These are phyloP conservation scores for Gypsophila paniculata DNA, from an alignment of 179 eudicot species.

Conservation along the genomic window DNA sequence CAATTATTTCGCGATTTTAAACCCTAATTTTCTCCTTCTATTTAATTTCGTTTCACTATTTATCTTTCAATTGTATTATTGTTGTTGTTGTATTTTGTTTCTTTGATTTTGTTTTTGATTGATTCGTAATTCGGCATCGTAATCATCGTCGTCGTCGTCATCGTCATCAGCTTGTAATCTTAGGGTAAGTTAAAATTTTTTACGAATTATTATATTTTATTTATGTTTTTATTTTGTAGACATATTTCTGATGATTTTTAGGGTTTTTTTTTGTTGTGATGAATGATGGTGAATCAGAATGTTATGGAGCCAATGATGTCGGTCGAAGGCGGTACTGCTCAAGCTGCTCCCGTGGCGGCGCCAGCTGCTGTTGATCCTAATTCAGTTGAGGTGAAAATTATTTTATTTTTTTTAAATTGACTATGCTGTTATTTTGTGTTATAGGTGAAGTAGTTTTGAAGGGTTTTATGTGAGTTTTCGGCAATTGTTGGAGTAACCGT, in stretches of 20 bases:
- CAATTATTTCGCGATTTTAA: too few relatives aligned
- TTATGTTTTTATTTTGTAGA: not conserved
- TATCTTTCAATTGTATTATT: too few relatives aligned
- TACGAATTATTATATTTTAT: not conserved
- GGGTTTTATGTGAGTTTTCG: not conserved
- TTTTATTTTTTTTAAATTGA: not conserved
- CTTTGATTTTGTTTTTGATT: too few relatives aligned
- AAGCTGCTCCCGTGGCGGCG: not conserved
- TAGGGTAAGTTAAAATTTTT: too few relatives aligned
- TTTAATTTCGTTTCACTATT: too few relatives aligned
- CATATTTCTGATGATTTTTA: not conserved
- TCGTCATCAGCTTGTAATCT: too few relatives aligned
- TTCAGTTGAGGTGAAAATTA: constrained; percentile 2
- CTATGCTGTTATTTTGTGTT: too few relatives aligned
- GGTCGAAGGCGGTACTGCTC: constrained; percentile 1
- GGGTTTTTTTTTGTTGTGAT: constrained; percentile 4
- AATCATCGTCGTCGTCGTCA: too few relatives aligned
- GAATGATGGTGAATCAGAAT: constrained; percentile 14
- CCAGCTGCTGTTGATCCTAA: constrained; percentile 15
- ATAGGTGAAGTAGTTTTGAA: not conserved
- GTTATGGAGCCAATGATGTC: constrained; percentile 15
- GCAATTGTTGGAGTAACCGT: not conserved
- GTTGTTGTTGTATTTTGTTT: too few relatives aligned
- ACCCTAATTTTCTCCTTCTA: too few relatives aligned
- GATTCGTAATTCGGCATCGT: too few relatives aligned